Base-by-base conservation (phyloP, 2,329 filamentous ascomycete genomes). In the Hymenotorrendiella dingleyae region DNA sequence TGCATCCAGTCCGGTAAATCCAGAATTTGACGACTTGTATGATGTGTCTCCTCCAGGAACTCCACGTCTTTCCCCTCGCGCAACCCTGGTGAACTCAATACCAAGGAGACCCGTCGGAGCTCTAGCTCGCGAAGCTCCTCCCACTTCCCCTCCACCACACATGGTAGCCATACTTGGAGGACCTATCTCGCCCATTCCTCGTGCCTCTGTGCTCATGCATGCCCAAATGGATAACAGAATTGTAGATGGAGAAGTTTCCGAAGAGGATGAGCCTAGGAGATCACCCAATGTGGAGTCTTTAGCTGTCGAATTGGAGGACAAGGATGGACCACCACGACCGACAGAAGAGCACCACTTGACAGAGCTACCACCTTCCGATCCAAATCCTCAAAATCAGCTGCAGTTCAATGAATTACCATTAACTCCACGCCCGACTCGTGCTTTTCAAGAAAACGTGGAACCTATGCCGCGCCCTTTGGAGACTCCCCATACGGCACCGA, bases 31-130 rank as follows among this genome's bases (percentile, higher is more conserved):
- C 40, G 57, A 60, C 36, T 43, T 62, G 12, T 62, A 62, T 44
- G 55, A 62, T 50, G 60, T 62, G 12, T 62, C 60, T 19, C 60
- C 60, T 21, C 53, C 57, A 11, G 45, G 52, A 16, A 54, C 58
- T n/a, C 58, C 60, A 28, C 55, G 37, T 19, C 41, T 34, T 19
- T 47, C 46, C 22, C 40, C 23, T 41, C 42, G 19, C 24, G 29
- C 26, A 19, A 11, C 23, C 28, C 14, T 44, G 17, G 22, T 42
- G 24, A 50, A 53, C 40, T 49, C 46, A 23, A 59, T 55, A 17
- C 46, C 52, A 33, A 52, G 49, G 44, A 33, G 42, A 33, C 53
- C 53, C 24, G 54, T 58, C n/a, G 55, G 48, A n/a, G 45, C 43
- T 20, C 37, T 40, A 23, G 28, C 42, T 3, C 33, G 29, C n/a